Evolutionary conservation across 768 basidiomycete genomes (phyloP).

Genomic region (Kwoniella shandongensis): DNA sequence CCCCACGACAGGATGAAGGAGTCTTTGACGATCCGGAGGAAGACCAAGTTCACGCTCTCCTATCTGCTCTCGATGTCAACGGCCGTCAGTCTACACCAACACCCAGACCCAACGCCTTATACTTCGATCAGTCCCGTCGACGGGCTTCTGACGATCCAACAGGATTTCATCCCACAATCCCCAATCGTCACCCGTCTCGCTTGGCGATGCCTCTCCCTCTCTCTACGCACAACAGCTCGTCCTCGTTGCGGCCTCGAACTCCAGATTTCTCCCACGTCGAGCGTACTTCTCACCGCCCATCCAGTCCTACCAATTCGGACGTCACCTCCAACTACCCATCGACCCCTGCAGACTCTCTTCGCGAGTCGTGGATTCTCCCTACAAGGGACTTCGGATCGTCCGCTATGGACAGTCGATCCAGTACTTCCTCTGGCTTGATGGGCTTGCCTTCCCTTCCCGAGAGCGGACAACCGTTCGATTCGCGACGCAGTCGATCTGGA

Average conservation of each 20-base stretch:
- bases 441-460: conserved; percentile 13
- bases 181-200: too few species aligned
- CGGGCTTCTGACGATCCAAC: too few species aligned
- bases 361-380: conserved; percentile 23
- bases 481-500: neutral
- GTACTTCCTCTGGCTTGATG: conserved; percentile 11
- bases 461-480: neutral
- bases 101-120: too few species aligned
- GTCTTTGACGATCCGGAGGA: neutral
- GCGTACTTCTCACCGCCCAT: conserved; percentile 6
- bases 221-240: too few species aligned
- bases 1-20: neutral
- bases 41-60: conserved; percentile 16
- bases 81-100: too few species aligned
- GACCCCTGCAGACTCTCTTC: conserved; percentile 26
- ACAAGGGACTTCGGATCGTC: conserved; percentile 1
- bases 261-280: conserved; percentile 11
- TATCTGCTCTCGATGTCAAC: conserved; percentile 19
- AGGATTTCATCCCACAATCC: too few species aligned
- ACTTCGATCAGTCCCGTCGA: too few species aligned
- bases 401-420: conserved; percentile 19
- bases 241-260: neutral
- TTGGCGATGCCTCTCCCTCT: too few species aligned
- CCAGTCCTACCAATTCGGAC: conserved; percentile 30
- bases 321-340: conserved; percentile 24